A percentile compares a stretch with the other conserved stretches of the same genome.
Conservation (phyloP, 2,329 filamentous ascomycete species). For the Aureobasidium namibiae region DNA sequence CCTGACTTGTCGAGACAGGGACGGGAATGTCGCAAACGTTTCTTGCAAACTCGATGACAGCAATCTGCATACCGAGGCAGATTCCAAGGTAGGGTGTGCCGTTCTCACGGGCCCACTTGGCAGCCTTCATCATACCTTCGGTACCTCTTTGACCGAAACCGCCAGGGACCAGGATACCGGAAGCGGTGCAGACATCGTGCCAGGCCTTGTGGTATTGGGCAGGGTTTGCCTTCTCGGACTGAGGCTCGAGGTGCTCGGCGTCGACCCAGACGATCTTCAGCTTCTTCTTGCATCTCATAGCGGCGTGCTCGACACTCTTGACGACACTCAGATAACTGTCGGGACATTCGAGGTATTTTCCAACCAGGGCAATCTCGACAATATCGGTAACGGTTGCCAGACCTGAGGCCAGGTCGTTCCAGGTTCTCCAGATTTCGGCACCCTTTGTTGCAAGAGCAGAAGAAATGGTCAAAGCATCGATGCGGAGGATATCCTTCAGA, state of each 20-base stretch:
- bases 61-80: constrained; percentile 87
- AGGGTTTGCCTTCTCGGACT: constrained; percentile 53
- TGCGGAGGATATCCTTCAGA: constrained; percentile 57
- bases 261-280: constrained; percentile 80
- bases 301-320: constrained; percentile 83
- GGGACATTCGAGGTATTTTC: constrained; percentile 79
- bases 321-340: constrained; percentile 79
- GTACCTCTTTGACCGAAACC: constrained; percentile 77
- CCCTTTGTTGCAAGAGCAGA: constrained; percentile 54
- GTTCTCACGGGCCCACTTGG: constrained; percentile 79
- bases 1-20: constrained; percentile 45
- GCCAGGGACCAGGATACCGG: constrained; percentile 59
- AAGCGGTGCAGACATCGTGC: constrained; percentile 17
- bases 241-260: constrained; percentile 70
- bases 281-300: constrained; percentile 76
- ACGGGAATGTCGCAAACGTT: constrained; percentile 57
- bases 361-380: constrained; percentile 78
- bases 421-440: constrained; percentile 63
- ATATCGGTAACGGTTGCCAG: constrained; percentile 59
- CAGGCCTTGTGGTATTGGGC: constrained; percentile 61
- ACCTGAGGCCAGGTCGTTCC: constrained; percentile 62
- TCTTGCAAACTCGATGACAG: constrained; percentile 81
- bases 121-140: constrained; percentile 81
- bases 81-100: constrained; percentile 79
- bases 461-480: constrained; percentile 46